Evolutionary conservation across 2,329 filamentous ascomycete species (phyloP), one percentile per base, ranked within the genome.

Genomic region (Ceratocystis alfenasii): DNA sequence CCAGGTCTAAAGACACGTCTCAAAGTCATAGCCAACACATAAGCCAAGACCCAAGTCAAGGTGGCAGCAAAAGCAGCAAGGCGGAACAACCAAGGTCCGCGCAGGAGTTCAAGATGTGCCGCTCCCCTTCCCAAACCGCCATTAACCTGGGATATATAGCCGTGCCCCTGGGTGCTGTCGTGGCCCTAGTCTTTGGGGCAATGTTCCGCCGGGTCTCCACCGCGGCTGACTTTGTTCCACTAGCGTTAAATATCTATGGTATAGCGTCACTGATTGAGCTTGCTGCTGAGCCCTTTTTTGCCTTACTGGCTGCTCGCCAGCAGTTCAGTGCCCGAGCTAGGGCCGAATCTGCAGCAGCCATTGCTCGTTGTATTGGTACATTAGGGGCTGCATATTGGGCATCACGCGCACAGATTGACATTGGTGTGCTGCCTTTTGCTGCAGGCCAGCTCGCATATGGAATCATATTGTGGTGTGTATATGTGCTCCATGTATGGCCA

Each of bases 131-230:
- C 10, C 93, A 97, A 74, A 85, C 88, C 1, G 86, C 93, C 55
- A 83, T 97, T 75, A 99, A 99, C 72, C 79, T 96, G 48, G 89
- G 91, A 1, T 95, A 95, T 74, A 76, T 97, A 25, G 84, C 90
- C 25, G 79, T 95, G 15, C 73, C 80, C 0, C 78, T 93, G 0
- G 92, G 92, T 0, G 70, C 85, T 10, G 75, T 83, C 0, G 81
- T 91, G 44, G 83, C 88, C 1, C 73, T 83, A 15, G 72, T 80
- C 0, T 78, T 96, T 1, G 88, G 86, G 15, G 78, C 80, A 72
- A 78, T 87, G 65, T 96, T 95, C 75, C 76, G 87, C 17, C 78
- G 77, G 2, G 50, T 65, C 12, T 82, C 80, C 3, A 75, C 81
- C 1, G 74, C 73, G 2, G 70, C 78, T 86, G 0, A 85, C 0